phyloP scores from a whole-genome alignment of 2,329 filamentous ascomycete species.

The Apiospora rasikravindrae region DNA sequence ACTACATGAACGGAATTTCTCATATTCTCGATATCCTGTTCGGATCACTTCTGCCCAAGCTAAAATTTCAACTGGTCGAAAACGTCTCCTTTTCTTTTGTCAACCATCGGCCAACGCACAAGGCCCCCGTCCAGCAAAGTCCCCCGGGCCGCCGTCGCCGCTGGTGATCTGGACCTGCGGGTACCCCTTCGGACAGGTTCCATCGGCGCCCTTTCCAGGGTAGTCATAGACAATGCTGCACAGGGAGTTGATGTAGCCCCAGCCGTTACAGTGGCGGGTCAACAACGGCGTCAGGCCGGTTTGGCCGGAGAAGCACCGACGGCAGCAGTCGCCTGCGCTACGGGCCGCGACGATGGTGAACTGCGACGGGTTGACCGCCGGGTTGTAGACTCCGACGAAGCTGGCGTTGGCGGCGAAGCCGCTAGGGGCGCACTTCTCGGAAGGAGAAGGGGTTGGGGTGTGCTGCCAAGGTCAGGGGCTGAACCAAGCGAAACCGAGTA shows the following conservation, averaged over 20 bases:
- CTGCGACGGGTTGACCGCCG: background rate
- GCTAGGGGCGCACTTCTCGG: background rate
- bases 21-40: background rate
- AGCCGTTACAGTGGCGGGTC: background rate
- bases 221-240: slow-evolving; percentile 16
- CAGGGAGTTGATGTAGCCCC: background rate
- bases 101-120: background rate
- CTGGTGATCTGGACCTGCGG: background rate
- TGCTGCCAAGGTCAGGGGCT: background rate
- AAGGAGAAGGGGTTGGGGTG: background rate
- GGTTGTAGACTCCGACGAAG: background rate
- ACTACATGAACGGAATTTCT: background rate
- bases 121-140: background rate
- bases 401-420: background rate
- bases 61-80: background rate
- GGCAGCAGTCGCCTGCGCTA: background rate
- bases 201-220: background rate
- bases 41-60: background rate
- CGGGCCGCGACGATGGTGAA: background rate
- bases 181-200: background rate
- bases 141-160: background rate
- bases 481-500: too few species aligned
- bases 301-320: background rate
- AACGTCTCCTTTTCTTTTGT: background rate
- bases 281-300: background rate